These are phyloP conservation scores for Porphyrellus cyaneotinctus DNA, from an alignment of 768 basidiomycete genomes.

Conservation along the genomic window DNA sequence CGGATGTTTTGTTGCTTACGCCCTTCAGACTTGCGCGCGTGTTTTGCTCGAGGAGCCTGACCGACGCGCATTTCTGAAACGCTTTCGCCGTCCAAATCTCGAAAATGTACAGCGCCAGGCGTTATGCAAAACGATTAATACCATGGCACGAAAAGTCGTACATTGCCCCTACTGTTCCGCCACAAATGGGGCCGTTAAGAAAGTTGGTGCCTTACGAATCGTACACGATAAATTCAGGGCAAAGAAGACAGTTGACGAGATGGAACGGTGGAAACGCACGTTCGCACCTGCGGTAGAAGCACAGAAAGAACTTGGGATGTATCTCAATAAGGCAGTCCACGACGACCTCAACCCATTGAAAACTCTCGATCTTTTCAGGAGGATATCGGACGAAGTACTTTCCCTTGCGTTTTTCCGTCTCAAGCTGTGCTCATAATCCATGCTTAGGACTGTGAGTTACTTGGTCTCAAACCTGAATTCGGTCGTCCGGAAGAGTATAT, in stretches of 20 bases:
- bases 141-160: slow-evolving; percentile 82
- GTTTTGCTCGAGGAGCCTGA: slow-evolving; percentile 87
- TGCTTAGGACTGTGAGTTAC: slow-evolving; percentile 84
- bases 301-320: slow-evolving; percentile 80
- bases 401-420: background rate
- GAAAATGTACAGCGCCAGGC: slow-evolving; percentile 89
- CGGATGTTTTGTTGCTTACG: background rate
- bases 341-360: slow-evolving; percentile 96
- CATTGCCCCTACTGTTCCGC: slow-evolving; percentile 92
- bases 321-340: slow-evolving; percentile 80
- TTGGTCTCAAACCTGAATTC: slow-evolving; percentile 83
- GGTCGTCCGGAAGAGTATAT: slow-evolving; percentile 96
- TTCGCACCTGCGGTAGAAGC: slow-evolving; percentile 80
- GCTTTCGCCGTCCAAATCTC: slow-evolving; percentile 86
- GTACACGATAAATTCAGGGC: slow-evolving; percentile 97
- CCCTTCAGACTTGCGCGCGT: slow-evolving; percentile 76
- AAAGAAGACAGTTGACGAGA: slow-evolving; percentile 85
- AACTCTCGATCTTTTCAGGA: slow-evolving; percentile 85
- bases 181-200: slow-evolving; percentile 94
- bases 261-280: slow-evolving; percentile 81
- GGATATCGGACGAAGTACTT: slow-evolving; percentile 85
- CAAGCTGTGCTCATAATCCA: background rate
- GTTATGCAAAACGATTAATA: slow-evolving; percentile 80
- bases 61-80: slow-evolving; percentile 75
- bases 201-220: slow-evolving; percentile 90